phyloP scores from a whole-genome alignment of 2,329 filamentous ascomycete genomes.

The Colletotrichum navitas region DNA sequence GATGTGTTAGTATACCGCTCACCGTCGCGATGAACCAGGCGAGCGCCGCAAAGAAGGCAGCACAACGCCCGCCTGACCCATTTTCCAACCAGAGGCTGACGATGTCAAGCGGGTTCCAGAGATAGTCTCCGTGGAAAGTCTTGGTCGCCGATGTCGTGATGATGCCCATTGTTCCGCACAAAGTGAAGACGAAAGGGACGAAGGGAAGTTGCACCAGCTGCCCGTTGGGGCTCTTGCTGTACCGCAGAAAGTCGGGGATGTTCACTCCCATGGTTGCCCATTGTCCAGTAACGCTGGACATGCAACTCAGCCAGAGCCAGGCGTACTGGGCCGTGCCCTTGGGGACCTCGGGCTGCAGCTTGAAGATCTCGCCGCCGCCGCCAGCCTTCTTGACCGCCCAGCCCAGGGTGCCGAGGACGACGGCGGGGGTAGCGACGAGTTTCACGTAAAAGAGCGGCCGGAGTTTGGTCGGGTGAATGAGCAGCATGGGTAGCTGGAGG shows the following conservation, averaged over 20 bases:
- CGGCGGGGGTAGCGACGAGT: constrained; percentile 47
- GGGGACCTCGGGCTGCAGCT: constrained; percentile 28
- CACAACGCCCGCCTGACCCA: constrained; percentile 57
- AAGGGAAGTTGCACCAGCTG: constrained; percentile 50
- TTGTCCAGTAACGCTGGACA: constrained; percentile 37
- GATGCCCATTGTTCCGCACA: constrained; percentile 63
- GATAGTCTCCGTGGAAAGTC: constrained; percentile 55
- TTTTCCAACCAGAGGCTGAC: constrained; percentile 56
- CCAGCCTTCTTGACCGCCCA: constrained; percentile 40
- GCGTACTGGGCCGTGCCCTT: constrained; percentile 34
- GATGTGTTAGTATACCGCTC: not conserved
- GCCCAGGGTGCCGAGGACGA: constrained; percentile 43
- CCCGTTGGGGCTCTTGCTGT: constrained; percentile 46
- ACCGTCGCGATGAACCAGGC: constrained; percentile 65
- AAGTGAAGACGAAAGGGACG: constrained; percentile 61
- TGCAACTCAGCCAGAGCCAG: constrained; percentile 41
- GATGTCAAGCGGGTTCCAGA: constrained; percentile 65
- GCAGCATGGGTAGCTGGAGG: constrained; percentile 64
- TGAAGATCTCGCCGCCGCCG: constrained; percentile 43
- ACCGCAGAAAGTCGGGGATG: constrained; percentile 61
- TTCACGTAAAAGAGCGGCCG: constrained; percentile 67
- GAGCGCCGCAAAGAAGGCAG: constrained; percentile 63
- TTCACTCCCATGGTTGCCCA: constrained; percentile 54
- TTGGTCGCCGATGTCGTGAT: constrained; percentile 65
- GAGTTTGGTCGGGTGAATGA: constrained; percentile 68